Base-by-base conservation (phyloP, 352 stramenopile genomes). In the Pythium graminicola region DNA sequence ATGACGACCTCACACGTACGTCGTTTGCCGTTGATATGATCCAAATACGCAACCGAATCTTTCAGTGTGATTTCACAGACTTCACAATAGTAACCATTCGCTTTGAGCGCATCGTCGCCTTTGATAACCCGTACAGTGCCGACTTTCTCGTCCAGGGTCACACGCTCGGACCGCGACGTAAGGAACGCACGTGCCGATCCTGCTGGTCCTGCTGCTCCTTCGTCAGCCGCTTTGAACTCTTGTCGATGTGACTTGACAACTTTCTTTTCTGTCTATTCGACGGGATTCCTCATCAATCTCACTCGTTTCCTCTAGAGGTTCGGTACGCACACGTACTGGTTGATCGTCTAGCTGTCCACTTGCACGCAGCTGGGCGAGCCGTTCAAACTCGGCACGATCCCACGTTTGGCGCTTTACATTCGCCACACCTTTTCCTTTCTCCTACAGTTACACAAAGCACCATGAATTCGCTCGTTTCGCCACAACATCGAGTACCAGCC, bases 21-120 rank as follows among this genome's bases (percentile, higher is more conserved):
- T 60, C 93, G 92, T 79, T 96, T 97, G 58, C 91, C 91, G 64
- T 97, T 97, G 69, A 97, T 96, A 58, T 97, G 91, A 68, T 97
- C 91, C 41, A 97, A 67, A 53, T 97, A 97, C 51, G 86, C 87
- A 40, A 96, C 81, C 42, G 85, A 96, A 61, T 97, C 91, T 68
- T 97, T 97, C 31, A 97, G 69, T 3, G 81, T 73, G 57, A 73
- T 86, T 52, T 97, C 91, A 51, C 91, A 97, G 20, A 96, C 86
- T 54, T 97, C 91, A 51, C 91, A 97, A 56, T 80, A 97, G 67
- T 93, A 97, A 2, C 88, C 91, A 20, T 85, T 86, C 50, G 45
- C 73, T 53, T 88, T 85, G 53, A 67, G 83, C 16, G 79, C 57
- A 19, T 95, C 82, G 42, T 93, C 78, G 3, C 80, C 69, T 50